phyloP scores from a whole-genome alignment of 108 stramenopile species.

The Fragilariopsis cylindrus region DNA sequence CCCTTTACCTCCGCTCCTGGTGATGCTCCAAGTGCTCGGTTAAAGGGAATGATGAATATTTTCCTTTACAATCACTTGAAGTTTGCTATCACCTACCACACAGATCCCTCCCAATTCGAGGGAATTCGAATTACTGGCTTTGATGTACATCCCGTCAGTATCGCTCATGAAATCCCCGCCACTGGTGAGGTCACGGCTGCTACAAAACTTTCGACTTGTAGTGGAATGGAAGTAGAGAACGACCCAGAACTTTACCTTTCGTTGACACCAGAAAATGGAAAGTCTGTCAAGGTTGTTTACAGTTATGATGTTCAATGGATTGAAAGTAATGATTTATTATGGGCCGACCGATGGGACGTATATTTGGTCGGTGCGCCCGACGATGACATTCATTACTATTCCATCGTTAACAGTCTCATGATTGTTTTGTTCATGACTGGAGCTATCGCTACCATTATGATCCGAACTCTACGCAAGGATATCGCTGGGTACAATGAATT shows the following conservation, averaged over 20 bases:
- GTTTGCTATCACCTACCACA: constrained; percentile 83
- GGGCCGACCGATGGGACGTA: constrained; percentile 99
- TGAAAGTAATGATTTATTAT: constrained; percentile 66
- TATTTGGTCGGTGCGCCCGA: constrained; percentile 92
- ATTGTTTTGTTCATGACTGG: constrained; percentile 98
- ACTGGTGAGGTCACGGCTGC: background rate
- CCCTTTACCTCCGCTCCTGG: constrained; percentile 32
- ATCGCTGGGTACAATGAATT: constrained; percentile 97
- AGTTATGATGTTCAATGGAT: constrained; percentile 97
- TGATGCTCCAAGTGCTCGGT: background rate
- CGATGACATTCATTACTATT: constrained; percentile 99
- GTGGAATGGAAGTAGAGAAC: constrained; percentile 48
- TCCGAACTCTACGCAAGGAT: constrained; percentile 94
- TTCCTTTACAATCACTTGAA: constrained; percentile 94
- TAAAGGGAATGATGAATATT: constrained; percentile 11
- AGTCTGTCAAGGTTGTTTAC: constrained; percentile 61
- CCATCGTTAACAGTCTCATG: constrained; percentile 98
- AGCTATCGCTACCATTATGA: constrained; percentile 95
- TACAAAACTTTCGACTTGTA: constrained; percentile 28
- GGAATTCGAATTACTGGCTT: constrained; percentile 93
- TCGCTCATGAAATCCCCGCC: constrained; percentile 63
- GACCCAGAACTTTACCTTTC: constrained; percentile 51
- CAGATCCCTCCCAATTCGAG: constrained; percentile 61
- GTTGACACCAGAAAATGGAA: constrained; percentile 21
- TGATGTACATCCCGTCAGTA: constrained; percentile 89